Percentiles rank a stretch among this genome's conserved stretches.
These are phyloP conservation scores for Hibiscus mutabilis DNA, from an alignment of 345 rosid species.

Conservation along the genomic window DNA sequence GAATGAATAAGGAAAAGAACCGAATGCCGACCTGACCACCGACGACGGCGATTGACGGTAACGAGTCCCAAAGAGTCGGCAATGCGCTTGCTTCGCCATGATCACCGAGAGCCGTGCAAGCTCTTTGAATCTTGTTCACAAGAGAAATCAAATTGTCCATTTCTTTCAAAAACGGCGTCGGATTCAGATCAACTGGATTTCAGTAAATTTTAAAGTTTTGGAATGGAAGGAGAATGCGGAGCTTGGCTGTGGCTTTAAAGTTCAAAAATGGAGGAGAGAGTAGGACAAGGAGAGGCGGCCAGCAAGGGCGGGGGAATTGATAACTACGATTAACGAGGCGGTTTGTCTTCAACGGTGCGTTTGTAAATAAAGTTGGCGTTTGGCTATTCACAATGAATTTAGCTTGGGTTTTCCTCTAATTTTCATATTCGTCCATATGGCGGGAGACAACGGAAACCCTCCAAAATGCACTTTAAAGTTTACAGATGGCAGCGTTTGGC, in stretches of 20 bases:
- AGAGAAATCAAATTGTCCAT: slow-evolving; percentile 94
- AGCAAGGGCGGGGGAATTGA: not conserved
- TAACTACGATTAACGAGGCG: not conserved
- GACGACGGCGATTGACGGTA: slow-evolving; percentile 96
- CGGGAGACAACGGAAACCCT: not conserved
- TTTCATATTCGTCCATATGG: not conserved
- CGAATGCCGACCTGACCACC: slow-evolving; percentile 79
- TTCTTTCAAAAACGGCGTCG: not conserved
- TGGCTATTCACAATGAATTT: no score
- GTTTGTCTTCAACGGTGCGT: no score
- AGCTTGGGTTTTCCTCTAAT: no score
- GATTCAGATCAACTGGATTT: slow-evolving; percentile 22
- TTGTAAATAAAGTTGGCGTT: no score
- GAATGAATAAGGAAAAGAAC: not conserved
- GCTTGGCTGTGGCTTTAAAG: not conserved
- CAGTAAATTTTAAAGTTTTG: not conserved
- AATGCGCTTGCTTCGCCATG: slow-evolving; percentile 82
- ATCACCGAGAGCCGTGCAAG: slow-evolving; percentile 99
- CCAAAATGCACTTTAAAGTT: not conserved
- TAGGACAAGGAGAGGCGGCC: not conserved
- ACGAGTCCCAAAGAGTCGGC: slow-evolving; percentile 97
- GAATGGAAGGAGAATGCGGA: no score
- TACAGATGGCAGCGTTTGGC: not conserved
- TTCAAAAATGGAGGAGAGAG: not conserved
- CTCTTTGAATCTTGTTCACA: slow-evolving; percentile 96